phyloP scores from a whole-genome alignment of 1,139 yeast genomes.

The Saccharomyces pastorianus region DNA sequence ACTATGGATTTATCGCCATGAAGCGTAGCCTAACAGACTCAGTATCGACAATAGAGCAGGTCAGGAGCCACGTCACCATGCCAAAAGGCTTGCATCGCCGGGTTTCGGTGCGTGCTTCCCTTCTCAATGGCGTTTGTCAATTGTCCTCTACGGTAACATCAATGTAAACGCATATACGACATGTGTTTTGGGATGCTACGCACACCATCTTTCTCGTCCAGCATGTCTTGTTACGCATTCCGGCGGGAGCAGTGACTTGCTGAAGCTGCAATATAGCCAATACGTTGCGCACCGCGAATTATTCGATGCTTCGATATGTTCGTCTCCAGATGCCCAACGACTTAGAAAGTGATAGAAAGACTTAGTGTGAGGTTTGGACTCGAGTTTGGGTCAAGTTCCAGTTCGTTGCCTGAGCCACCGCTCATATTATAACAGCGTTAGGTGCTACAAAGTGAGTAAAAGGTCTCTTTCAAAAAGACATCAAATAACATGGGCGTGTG shows the following conservation, averaged over 20 bases:
- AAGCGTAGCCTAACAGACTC: neutral
- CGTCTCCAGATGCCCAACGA: too few relatives aligned
- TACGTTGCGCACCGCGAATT: neutral
- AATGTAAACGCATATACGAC: too few relatives aligned
- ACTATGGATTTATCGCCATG: neutral
- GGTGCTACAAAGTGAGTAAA: neutral
- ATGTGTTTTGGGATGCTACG: too few relatives aligned
- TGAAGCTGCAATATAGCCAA: neutral
- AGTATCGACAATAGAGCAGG: neutral
- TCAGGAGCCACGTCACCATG: neutral
- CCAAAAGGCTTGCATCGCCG: neutral
- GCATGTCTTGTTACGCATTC: too few relatives aligned
- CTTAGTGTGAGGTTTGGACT: too few relatives aligned
- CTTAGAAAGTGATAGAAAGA: too few relatives aligned
- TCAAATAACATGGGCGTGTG: conserved; percentile 1
- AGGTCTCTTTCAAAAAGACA: neutral
- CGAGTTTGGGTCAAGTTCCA: too few relatives aligned
- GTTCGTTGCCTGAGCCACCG: conserved; percentile 2
- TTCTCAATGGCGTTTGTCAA: too few relatives aligned
- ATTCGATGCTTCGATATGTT: too few relatives aligned
- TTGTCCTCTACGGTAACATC: too few relatives aligned
- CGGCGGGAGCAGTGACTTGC: too few relatives aligned
- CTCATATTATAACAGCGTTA: neutral
- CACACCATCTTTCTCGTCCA: too few relatives aligned
- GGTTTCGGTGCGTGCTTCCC: neutral